These are phyloP conservation scores for Colletotrichum echinochloae DNA, from an alignment of 2,329 filamentous ascomycete genomes.

Conservation along the genomic window DNA sequence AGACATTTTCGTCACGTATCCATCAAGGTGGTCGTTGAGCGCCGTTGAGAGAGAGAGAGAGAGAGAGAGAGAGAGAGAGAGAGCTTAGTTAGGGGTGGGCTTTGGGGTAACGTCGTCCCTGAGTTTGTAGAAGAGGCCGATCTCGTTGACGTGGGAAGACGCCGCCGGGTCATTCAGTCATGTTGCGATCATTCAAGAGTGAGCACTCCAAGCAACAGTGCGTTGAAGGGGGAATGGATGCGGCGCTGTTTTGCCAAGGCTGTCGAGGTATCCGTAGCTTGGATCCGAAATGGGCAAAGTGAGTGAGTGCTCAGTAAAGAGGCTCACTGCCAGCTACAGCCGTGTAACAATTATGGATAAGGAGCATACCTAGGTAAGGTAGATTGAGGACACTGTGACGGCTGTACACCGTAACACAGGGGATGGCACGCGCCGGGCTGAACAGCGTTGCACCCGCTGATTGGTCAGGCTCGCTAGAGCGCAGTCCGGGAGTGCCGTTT, in stretches of 20 bases:
- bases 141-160: constrained; percentile 11
- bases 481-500: constrained; percentile 14
- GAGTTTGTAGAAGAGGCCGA: background rate
- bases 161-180: constrained; percentile 21
- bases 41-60: background rate
- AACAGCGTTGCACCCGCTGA: constrained; percentile 15
- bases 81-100: background rate
- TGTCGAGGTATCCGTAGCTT: constrained; percentile 1
- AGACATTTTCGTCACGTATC: constrained; percentile 34
- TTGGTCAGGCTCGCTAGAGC: constrained; percentile 16
- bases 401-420: too few relatives aligned
- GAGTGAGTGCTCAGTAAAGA: constrained; percentile 14
- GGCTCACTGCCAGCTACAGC: constrained; percentile 24
- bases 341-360: constrained; percentile 18
- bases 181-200: constrained; percentile 13
- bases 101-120: background rate
- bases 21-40: constrained; percentile 36
- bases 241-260: constrained; percentile 23
- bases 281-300: constrained; percentile 27
- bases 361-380: too few relatives aligned
- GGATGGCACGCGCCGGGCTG: constrained; percentile 17
- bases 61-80: background rate
- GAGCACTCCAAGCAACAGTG: background rate
- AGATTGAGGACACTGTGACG: constrained; percentile 34
- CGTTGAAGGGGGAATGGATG: constrained; percentile 8